Conservation (phyloP, 1,284 basidiomycete species). For the Ustilago lituana region DNA sequence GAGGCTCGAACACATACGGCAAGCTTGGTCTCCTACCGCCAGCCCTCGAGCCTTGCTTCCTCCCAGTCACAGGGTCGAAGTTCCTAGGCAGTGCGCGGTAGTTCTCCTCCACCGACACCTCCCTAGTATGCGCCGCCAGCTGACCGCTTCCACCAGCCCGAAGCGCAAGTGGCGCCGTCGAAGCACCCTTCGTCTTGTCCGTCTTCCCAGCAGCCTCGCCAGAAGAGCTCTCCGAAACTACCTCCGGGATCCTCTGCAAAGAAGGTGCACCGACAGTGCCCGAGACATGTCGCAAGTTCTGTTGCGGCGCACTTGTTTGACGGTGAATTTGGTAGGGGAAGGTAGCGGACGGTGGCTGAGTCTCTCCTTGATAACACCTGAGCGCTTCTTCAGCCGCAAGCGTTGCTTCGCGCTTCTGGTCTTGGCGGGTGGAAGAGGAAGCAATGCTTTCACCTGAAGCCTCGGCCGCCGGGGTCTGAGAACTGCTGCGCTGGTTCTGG, state of each 20-base stretch:
- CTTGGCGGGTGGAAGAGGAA: slow-evolving; percentile 12
- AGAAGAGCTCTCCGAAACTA: slow-evolving; percentile 16
- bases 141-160: slow-evolving; percentile 4
- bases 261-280: slow-evolving; percentile 16
- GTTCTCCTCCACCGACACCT: slow-evolving; percentile 20
- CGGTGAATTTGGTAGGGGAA: slow-evolving; percentile 24
- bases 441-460: slow-evolving; percentile 3
- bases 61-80: slow-evolving; percentile 40
- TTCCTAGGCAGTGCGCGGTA: slow-evolving; percentile 34
- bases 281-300: slow-evolving; percentile 3
- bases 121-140: slow-evolving; percentile 1
- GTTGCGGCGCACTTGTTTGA: slow-evolving; percentile 9
- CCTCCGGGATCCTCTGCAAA: slow-evolving; percentile 32
- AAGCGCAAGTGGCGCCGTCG: slow-evolving; percentile 10
- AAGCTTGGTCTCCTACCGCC: slow-evolving; percentile 24
- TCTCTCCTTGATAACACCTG: slow-evolving; percentile 22
- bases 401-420: slow-evolving; percentile 22
- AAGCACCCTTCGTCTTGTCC: neutral
- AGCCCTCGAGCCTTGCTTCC: slow-evolving; percentile 6
- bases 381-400: slow-evolving; percentile 23
- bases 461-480: neutral
- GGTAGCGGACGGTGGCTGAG: slow-evolving; percentile 3
- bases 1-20: slow-evolving; percentile 30
- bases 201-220: slow-evolving; percentile 9
- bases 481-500: neutral